Conservation (phyloP, 2,329 filamentous ascomycete species). For the Cryphonectria nitschkei region DNA sequence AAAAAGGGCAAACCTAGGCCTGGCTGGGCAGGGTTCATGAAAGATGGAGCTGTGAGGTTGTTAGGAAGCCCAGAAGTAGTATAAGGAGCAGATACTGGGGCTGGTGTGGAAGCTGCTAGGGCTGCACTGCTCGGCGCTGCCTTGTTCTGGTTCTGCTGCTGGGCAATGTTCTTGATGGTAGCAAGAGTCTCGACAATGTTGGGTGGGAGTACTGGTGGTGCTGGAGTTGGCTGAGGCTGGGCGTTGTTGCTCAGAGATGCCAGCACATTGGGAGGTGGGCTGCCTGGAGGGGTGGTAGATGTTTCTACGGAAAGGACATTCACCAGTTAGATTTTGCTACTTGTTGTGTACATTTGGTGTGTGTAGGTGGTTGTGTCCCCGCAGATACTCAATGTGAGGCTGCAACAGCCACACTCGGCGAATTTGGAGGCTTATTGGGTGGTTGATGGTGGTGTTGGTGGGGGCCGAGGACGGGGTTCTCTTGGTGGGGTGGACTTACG, state of each 20-base stretch:
- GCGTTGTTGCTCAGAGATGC: conserved; percentile 42
- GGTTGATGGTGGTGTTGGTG: not conserved
- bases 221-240: conserved; percentile 38
- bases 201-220: conserved; percentile 45
- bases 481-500: conserved; percentile 19
- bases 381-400: conserved; percentile 1
- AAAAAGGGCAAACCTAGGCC: conserved; percentile 34
- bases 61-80: conserved; percentile 33
- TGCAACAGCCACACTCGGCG: not conserved
- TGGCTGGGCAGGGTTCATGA: conserved; percentile 31
- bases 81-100: conserved; percentile 36
- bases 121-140: conserved; percentile 43
- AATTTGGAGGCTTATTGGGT: conserved; percentile 16
- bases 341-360: not conserved
- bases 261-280: conserved; percentile 54
- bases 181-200: conserved; percentile 80
- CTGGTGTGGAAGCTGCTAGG: conserved; percentile 34
- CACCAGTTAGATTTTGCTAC: conserved; percentile 44
- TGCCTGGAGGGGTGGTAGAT: conserved; percentile 74
- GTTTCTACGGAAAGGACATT: conserved; percentile 51
- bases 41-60: conserved; percentile 35
- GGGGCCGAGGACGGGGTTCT: conserved; percentile 9
- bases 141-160: conserved; percentile 68
- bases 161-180: conserved; percentile 79
- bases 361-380: not conserved